phyloP scores from a whole-genome alignment of 495 filamentous ascomycete genomes.

The Platismatia glauca region DNA sequence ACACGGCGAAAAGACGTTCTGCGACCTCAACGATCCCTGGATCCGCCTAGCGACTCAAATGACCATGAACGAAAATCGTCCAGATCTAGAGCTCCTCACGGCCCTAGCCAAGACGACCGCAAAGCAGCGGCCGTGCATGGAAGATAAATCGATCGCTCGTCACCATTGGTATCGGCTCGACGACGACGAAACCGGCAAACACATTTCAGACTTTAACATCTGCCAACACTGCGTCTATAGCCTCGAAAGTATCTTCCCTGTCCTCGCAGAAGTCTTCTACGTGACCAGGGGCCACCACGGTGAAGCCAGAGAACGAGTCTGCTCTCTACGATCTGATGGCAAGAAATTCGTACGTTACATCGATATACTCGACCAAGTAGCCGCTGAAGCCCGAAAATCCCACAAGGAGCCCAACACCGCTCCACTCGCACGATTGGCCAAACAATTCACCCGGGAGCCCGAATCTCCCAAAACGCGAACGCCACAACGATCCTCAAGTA shows the following conservation, averaged over 20 bases:
- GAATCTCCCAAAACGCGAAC: slow-evolving; percentile 19
- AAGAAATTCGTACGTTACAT: slow-evolving; percentile 53
- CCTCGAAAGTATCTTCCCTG: slow-evolving; percentile 44
- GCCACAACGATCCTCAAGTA: slow-evolving; percentile 33
- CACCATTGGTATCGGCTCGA: slow-evolving; percentile 52
- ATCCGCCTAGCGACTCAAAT: slow-evolving; percentile 56
- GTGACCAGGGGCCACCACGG: background rate
- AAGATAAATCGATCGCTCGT: slow-evolving; percentile 33
- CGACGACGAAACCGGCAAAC: slow-evolving; percentile 43
- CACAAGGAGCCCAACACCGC: slow-evolving; percentile 9
- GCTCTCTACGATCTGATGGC: slow-evolving; percentile 42
- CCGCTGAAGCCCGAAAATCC: slow-evolving; percentile 28
- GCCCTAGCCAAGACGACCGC: slow-evolving; percentile 39
- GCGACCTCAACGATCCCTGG: slow-evolving; percentile 57
- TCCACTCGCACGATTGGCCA: background rate
- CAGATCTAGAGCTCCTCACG: slow-evolving; percentile 47
- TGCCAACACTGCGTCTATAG: slow-evolving; percentile 47
- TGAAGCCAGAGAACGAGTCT: slow-evolving; percentile 32
- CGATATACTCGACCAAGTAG: slow-evolving; percentile 48
- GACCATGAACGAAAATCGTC: slow-evolving; percentile 25
- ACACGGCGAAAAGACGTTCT: slow-evolving; percentile 37
- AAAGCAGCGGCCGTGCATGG: slow-evolving; percentile 41
- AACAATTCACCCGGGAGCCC: slow-evolving; percentile 20
- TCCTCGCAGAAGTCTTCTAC: slow-evolving; percentile 41
- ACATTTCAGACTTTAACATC: slow-evolving; percentile 47